Base-by-base conservation (phyloP, 1,139 yeast species). In the Sugiyamaella paludigena region DNA sequence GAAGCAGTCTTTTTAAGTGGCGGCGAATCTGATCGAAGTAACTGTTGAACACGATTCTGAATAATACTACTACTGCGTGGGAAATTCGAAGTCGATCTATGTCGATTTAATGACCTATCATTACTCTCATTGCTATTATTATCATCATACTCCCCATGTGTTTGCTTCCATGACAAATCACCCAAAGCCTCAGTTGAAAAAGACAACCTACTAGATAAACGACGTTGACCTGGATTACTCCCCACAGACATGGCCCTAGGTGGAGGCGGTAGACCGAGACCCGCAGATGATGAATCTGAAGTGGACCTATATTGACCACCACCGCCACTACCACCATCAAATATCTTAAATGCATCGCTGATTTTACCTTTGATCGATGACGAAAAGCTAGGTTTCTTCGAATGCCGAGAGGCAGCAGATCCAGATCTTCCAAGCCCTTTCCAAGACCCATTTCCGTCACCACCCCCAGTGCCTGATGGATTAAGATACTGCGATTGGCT, bases 11-110 rank as follows among this genome's bases (percentile, higher is more conserved):
- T 80, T 16, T 72, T 63, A 0, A 77, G 70, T 4, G 79, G 75
- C 10, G 77, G 73, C 1, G 78, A 75, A 32, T 75, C 75, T 16
- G 68, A 61, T 45, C 73, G 72, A 54, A 86, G 69, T 36, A 84
- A 72, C 56, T 76, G 75, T 50, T 83, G 84, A 62, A 85, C 84
- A 54, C 94, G 73, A 58, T 79, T 75, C 64, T 85, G 94, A 48
- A 87, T 64, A 1, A 55, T 34, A 35, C 40, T 43, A 30, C 37
- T 32, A 31, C 30, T 31, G 24, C 31, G 24, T 12, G 19, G 9
- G n/a, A 32, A 28, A 19, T 28, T 36, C 13, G 36, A 8, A 12
- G 29, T 36, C 12, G 43, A 40, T 10, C 36, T 6, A 9, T 33
- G 11, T 9, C 34, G 30, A 15, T 40, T 13, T 6, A 30, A n/a